phyloP scores from a whole-genome alignment of 179 eudicot genomes.

The Camellia oleifera region DNA sequence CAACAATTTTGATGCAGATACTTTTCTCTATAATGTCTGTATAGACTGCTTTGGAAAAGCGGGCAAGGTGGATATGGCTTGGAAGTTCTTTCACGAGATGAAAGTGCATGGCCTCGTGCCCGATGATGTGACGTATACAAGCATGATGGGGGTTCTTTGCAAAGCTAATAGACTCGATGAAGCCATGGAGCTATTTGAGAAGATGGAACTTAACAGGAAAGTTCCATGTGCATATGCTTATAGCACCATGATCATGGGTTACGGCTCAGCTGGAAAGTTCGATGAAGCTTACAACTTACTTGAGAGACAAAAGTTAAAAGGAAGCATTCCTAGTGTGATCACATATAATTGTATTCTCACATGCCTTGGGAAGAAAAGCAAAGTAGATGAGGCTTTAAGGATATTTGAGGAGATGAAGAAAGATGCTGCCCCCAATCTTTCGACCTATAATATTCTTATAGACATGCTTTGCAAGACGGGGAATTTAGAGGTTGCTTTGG shows the following conservation, averaged over 20 bases:
- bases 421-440: constrained; percentile 74
- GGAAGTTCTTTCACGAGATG: constrained; percentile 98
- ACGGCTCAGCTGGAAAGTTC: constrained; percentile 83
- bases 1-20: constrained; percentile 64
- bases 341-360: constrained; percentile 84
- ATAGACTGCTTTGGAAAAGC: constrained; percentile 92
- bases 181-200: constrained; percentile 83
- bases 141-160: constrained; percentile 90
- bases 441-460: constrained; percentile 73
- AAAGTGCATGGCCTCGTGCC: constrained; percentile 68
- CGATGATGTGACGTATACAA: constrained; percentile 90
- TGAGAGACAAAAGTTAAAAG: constrained; percentile 76
- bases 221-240: constrained; percentile 99
- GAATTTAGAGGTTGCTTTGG: constrained; percentile 64
- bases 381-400: constrained; percentile 60
- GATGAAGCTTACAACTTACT: constrained; percentile 75
- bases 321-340: constrained; percentile 81
- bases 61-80: constrained; percentile 94
- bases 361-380: constrained; percentile 79
- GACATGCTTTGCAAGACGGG: constrained; percentile 75
- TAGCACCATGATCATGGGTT: constrained; percentile 97
- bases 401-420: constrained; percentile 73
- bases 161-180: constrained; percentile 69
- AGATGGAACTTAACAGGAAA: constrained; percentile 69
- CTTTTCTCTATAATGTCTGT: constrained; percentile 88